A percentile compares a stretch with the other conserved stretches of the same genome.
Conservation (phyloP, 768 basidiomycete species). For the Leccinum incarnatum region DNA sequence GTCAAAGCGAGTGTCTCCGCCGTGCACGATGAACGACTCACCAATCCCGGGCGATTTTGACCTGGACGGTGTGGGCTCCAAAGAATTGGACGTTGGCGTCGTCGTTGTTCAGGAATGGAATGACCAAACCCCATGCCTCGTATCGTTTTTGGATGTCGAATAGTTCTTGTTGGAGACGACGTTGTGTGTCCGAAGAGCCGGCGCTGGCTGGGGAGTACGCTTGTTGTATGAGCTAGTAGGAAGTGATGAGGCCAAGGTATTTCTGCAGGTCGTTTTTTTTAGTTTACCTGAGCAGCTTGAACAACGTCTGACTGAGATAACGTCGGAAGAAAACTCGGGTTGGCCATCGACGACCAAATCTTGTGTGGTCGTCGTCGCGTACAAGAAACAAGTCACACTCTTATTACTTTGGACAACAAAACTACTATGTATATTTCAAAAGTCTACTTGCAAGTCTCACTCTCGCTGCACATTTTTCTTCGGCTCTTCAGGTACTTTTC, state of each 20-base stretch:
- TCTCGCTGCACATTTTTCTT: too few species aligned
- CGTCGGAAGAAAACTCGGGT: conserved; percentile 46
- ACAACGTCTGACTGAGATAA: conserved; percentile 52
- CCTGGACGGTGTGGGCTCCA: conserved; percentile 89
- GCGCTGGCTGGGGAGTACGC: conserved; percentile 55
- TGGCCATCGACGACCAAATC: conserved; percentile 18
- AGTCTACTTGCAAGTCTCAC: too few species aligned
- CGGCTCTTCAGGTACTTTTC: too few species aligned
- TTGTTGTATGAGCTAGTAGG: conserved; percentile 61
- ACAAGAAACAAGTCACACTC: too few species aligned
- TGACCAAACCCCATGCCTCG: conserved; percentile 83
- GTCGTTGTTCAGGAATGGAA: conserved; percentile 66
- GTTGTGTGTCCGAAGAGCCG: conserved; percentile 57
- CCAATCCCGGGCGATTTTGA: conserved; percentile 94
- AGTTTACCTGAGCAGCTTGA: conserved; percentile 58
- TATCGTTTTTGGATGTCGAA: conserved; percentile 73
- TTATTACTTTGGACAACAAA: too few species aligned
- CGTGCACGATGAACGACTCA: conserved; percentile 34
- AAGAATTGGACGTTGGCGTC: conserved; percentile 92
- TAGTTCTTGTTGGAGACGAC: conserved; percentile 65
- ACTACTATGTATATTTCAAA: too few species aligned
- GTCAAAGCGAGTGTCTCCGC: conserved; percentile 5
- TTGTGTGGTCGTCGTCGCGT: too few species aligned
- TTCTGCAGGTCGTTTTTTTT: conserved; percentile 10
- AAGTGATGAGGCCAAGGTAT: conserved; percentile 5